phyloP scores from a whole-genome alignment of 495 filamentous ascomycete genomes.

The Xylaria longipes region DNA sequence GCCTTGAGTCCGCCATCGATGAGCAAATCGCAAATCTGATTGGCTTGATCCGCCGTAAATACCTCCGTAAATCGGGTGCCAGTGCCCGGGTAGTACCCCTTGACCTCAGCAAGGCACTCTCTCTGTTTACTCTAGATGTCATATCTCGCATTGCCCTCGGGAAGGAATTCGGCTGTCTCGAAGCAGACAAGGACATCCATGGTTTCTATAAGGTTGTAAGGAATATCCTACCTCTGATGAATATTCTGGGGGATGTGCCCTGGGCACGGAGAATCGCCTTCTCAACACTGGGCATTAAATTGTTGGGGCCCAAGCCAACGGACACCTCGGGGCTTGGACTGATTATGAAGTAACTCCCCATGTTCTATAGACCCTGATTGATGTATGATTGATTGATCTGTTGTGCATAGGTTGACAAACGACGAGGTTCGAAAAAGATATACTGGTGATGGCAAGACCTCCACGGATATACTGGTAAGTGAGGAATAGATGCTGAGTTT shows the following conservation, averaged over 20 bases:
- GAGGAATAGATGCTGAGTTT: background rate
- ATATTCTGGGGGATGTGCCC: constrained; percentile 58
- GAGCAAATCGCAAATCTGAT: constrained; percentile 45
- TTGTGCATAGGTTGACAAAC: constrained; percentile 40
- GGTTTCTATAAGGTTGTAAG: constrained; percentile 62
- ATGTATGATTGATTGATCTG: constrained; percentile 8
- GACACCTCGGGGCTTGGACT: constrained; percentile 59
- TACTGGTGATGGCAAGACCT: constrained; percentile 31
- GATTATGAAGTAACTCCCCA: constrained; percentile 50
- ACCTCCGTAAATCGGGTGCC: constrained; percentile 26
- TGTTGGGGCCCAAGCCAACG: constrained; percentile 61
- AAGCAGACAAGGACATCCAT: constrained; percentile 62
- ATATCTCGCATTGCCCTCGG: constrained; percentile 71
- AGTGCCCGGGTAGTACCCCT: constrained; percentile 31
- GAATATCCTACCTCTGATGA: constrained; percentile 54
- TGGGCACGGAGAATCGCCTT: constrained; percentile 60
- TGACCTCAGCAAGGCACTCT: constrained; percentile 50
- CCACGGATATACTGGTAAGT: constrained; percentile 50
- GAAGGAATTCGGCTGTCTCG: constrained; percentile 65
- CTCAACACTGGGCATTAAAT: constrained; percentile 57
- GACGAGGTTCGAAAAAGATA: constrained; percentile 47
- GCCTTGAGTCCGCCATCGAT: constrained; percentile 53
- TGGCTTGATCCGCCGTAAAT: constrained; percentile 44
- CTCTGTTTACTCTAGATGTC: constrained; percentile 65
- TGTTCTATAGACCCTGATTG: background rate